Percentiles rank a stretch among this genome's conserved stretches.
Conservation (phyloP, 345 rosid genomes). For the Salix exigua region DNA sequence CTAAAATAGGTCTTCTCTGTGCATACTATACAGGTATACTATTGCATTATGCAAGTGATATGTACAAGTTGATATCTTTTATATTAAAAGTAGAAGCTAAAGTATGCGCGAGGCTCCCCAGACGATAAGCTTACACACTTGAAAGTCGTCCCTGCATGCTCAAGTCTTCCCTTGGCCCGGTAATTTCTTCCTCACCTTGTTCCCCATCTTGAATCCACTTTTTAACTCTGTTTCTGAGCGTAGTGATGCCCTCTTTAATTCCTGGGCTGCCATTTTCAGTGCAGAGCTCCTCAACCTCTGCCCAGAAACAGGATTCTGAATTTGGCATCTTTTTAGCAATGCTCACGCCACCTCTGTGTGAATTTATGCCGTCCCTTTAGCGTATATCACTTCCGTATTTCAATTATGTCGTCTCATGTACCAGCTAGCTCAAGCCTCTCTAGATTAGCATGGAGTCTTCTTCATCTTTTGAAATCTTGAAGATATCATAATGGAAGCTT, state of each 20-base stretch:
- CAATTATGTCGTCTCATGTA: constrained; percentile 55
- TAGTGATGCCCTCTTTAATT: not conserved
- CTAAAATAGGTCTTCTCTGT: too few relatives aligned
- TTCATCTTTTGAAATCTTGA: constrained; percentile 34
- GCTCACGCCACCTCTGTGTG: constrained; percentile 64
- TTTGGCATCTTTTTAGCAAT: constrained; percentile 22
- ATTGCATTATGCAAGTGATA: too few relatives aligned
- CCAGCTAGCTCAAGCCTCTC: constrained; percentile 65
- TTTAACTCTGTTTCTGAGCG: constrained; percentile 15
- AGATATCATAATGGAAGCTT: constrained; percentile 58
- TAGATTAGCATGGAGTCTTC: constrained; percentile 61
- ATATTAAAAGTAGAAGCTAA: too few relatives aligned
- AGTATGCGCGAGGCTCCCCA: too few relatives aligned
- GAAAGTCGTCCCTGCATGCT: too few relatives aligned
- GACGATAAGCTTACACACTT: too few relatives aligned
- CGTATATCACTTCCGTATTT: constrained; percentile 50
- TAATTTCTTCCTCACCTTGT: constrained; percentile 30
- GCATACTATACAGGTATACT: too few relatives aligned
- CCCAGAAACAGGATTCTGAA: constrained; percentile 65
- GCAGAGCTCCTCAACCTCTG: constrained; percentile 68
- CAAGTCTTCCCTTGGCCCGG: too few relatives aligned
- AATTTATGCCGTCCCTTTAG: constrained; percentile 43
- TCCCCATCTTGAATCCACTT: constrained; percentile 25
- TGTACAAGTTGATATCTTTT: too few relatives aligned
- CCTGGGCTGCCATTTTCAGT: not conserved